Evolutionary conservation across 371 early-diverging fungal genomes (phyloP).

Genomic region (Apophysomyces variabilis): DNA sequence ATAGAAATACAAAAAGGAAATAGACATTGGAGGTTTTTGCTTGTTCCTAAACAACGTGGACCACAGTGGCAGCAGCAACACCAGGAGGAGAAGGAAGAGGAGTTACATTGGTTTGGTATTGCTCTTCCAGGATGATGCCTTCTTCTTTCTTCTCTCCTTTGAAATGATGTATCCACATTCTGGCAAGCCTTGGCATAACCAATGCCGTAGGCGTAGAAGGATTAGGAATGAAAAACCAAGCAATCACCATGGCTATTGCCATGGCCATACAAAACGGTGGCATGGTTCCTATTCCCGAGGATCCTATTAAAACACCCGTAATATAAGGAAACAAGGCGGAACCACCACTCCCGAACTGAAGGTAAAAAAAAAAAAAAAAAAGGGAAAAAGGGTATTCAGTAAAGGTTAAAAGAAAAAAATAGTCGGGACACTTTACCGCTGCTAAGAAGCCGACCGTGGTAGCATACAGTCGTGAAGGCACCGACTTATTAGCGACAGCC

Average conservation of each 20-base stretch:
- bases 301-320: conserved; percentile 26
- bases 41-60: background rate
- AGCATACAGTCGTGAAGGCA: conserved; percentile 24
- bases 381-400: background rate
- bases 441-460: conserved; percentile 29
- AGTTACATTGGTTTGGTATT: background rate
- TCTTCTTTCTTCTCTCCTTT: background rate
- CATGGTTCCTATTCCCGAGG: conserved; percentile 26
- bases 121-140: background rate
- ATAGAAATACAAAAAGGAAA: background rate
- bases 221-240: conserved; percentile 30
- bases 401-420: too few species aligned
- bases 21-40: background rate
- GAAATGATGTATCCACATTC: background rate
- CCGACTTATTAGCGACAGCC: conserved; percentile 22
- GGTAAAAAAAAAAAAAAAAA: background rate
- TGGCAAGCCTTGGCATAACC: background rate
- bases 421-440: conserved; percentile 13
- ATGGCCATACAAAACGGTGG: conserved; percentile 31
- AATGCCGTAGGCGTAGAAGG: conserved; percentile 3
- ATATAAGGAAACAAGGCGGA: conserved; percentile 32
- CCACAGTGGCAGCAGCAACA: too few species aligned
- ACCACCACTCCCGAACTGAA: conserved; percentile 27
- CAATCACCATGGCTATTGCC: conserved; percentile 16
- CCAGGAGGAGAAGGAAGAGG: too few species aligned